A percentile compares a stretch with the other conserved stretches of the same genome.
phyloP scores from a whole-genome alignment of 352 stramenopile species.

The Phytophthora tubulina region DNA sequence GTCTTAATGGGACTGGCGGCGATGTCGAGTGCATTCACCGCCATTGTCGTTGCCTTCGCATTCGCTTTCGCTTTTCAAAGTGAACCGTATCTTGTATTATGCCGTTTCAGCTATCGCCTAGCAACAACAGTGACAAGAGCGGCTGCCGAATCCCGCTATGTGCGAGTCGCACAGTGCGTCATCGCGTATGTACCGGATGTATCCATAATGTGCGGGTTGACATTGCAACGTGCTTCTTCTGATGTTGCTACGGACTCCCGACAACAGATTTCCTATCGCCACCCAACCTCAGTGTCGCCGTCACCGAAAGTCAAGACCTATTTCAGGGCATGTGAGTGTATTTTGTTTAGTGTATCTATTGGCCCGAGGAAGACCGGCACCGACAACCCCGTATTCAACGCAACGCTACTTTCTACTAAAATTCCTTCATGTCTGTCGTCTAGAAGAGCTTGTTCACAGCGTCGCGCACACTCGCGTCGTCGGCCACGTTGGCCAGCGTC shows the following conservation, averaged over 20 bases:
- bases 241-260: too few relatives aligned
- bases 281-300: neutral
- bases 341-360: slow-evolving; percentile 31
- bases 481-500: slow-evolving; percentile 58
- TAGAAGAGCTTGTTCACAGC: slow-evolving; percentile 59
- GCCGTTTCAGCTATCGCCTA: neutral
- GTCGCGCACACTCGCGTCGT: slow-evolving; percentile 56
- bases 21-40: neutral
- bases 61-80: neutral
- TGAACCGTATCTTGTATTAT: neutral
- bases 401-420: slow-evolving; percentile 32
- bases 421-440: slow-evolving; percentile 13
- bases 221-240: too few relatives aligned
- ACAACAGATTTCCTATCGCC: too few relatives aligned
- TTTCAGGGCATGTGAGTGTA: slow-evolving; percentile 9
- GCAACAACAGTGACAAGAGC: slow-evolving; percentile 9
- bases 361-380: neutral
- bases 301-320: neutral
- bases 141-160: neutral
- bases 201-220: too few relatives aligned
- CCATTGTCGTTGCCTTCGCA: neutral
- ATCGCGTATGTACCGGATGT: too few relatives aligned
- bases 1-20: neutral
- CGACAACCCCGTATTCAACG: slow-evolving; percentile 8
- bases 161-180: neutral